Evolutionary conservation across 2,329 filamentous ascomycete genomes (phyloP).

Genomic region (Arthrobotrys conoides): DNA sequence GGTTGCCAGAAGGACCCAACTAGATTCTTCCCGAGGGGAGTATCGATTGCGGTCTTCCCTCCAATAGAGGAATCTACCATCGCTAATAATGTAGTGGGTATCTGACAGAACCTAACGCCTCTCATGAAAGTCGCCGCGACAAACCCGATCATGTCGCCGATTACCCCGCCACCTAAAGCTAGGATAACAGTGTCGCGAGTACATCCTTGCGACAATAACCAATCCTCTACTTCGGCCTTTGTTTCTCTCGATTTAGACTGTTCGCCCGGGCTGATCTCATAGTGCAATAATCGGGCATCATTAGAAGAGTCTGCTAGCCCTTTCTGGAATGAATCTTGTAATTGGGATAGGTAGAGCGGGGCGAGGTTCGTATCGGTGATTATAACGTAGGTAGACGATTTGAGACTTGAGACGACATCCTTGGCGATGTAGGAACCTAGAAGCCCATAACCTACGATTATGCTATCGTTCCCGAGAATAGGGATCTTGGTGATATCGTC

Average conservation of each 20-base stretch:
- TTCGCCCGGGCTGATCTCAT: slow-evolving; percentile 90
- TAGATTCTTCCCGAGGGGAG: slow-evolving; percentile 93
- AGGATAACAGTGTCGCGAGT: slow-evolving; percentile 95
- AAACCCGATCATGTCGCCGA: slow-evolving; percentile 97
- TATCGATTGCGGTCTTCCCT: slow-evolving; percentile 98
- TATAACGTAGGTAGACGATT: slow-evolving; percentile 92
- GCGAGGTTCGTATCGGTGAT: slow-evolving; percentile 96
- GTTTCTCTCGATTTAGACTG: slow-evolving; percentile 93
- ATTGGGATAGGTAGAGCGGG: slow-evolving; percentile 82
- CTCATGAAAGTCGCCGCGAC: slow-evolving; percentile 99
- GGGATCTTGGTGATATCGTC: slow-evolving; percentile 72
- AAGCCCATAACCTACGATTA: slow-evolving; percentile 90
- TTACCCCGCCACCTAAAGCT: slow-evolving; percentile 93
- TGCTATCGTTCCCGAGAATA: slow-evolving; percentile 90
- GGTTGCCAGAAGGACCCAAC: slow-evolving; percentile 98
- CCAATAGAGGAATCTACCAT: slow-evolving; percentile 99
- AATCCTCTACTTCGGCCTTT: slow-evolving; percentile 96
- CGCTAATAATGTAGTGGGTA: slow-evolving; percentile 91
- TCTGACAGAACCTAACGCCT: slow-evolving; percentile 94
- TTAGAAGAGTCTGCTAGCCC: slow-evolving; percentile 61
- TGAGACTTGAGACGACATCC: slow-evolving; percentile 82
- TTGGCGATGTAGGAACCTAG: slow-evolving; percentile 85
- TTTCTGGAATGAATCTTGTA: slow-evolving; percentile 76
- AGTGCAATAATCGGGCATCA: slow-evolving; percentile 81
- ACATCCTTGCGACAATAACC: slow-evolving; percentile 93